Base-by-base conservation (phyloP, 2,329 filamentous ascomycete genomes). In the Dothideomycetes sp. region DNA sequence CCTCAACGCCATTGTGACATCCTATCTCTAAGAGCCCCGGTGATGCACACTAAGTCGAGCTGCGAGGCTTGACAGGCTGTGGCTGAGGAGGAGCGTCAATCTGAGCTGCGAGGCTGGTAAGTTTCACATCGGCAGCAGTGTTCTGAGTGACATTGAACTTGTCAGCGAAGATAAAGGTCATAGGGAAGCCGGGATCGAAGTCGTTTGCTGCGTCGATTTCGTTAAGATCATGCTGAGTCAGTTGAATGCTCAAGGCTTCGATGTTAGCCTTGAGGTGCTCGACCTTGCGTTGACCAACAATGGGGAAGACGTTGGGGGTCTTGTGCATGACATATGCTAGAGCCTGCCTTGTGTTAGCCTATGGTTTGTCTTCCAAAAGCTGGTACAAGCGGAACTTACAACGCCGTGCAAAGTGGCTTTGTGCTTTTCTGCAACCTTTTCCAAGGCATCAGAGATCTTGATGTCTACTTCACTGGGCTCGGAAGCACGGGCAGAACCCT, bases 301-400 rank as follows among this genome's bases (percentile, higher is more conserved):
- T 76, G 1, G 83, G 83, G 53, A 84, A 84, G 10, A 86, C 78
- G 51, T 84, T 76, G 0, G 80, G 74, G 42, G 48, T 47, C 62
- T 86, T 85, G 48, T 76, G 71, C 69, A 83, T 72, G 11, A 86
- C 76, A 53, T 87, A 87, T 2, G 82, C 82, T 17, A 87, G 61
- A 7, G 82, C 58, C 33, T 36, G 33, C 13, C n/a, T n/a, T n/a
- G n/a, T n/a, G n/a, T n/a, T n/a, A n/a, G n/a, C n/a, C n/a, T n/a
- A n/a, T n/a, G n/a, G n/a, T n/a, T n/a, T n/a, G n/a, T n/a, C n/a
- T n/a, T n/a, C n/a, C 10, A 8, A 31, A 17, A 13, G 29, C 8
- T 12, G n/a, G n/a, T n/a, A 12, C 13, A 12, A 25, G 20, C 9
- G 11, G 18, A 10, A 36, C 33, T 23, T 36, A 36, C 43, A 8